phyloP scores from a whole-genome alignment of 768 basidiomycete species.

The Rhizopogon rudus region DNA sequence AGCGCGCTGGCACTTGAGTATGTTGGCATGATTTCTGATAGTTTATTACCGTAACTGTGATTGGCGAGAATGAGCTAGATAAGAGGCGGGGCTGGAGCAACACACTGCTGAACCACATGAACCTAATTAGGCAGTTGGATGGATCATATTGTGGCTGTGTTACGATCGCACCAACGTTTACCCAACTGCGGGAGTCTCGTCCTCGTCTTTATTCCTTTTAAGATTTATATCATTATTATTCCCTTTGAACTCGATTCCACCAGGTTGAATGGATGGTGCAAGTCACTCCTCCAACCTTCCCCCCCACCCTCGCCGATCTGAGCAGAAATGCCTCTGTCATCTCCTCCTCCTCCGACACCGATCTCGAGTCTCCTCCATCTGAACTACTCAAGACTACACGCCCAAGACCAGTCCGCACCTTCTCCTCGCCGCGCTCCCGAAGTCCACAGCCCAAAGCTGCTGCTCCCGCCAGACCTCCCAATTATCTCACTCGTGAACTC shows the following conservation, averaged over 20 bases:
- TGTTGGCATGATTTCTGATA: too few relatives aligned
- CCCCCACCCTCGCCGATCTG: conserved; percentile 53
- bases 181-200: too few relatives aligned
- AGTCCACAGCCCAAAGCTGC: conserved; percentile 43
- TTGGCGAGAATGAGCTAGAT: too few relatives aligned
- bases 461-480: conserved; percentile 38
- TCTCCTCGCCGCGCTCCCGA: conserved; percentile 56
- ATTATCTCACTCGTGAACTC: conserved; percentile 56
- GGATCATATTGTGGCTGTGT: background rate
- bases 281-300: conserved; percentile 11
- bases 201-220: too few relatives aligned
- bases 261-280: background rate
- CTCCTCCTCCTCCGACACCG: conserved; percentile 58
- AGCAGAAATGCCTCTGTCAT: conserved; percentile 77
- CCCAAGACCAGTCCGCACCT: conserved; percentile 54
- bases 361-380: conserved; percentile 38
- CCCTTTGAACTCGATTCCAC: too few relatives aligned
- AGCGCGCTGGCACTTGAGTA: too few relatives aligned
- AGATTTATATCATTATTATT: too few relatives aligned
- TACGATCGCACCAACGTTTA: background rate
- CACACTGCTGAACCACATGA: too few relatives aligned
- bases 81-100: too few relatives aligned
- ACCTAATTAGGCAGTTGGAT: too few relatives aligned
- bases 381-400: conserved; percentile 38
- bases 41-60: too few relatives aligned